These are phyloP conservation scores for Penicillium sclerotigenum DNA, from an alignment of 2,329 filamentous ascomycete genomes.

Conservation along the genomic window DNA sequence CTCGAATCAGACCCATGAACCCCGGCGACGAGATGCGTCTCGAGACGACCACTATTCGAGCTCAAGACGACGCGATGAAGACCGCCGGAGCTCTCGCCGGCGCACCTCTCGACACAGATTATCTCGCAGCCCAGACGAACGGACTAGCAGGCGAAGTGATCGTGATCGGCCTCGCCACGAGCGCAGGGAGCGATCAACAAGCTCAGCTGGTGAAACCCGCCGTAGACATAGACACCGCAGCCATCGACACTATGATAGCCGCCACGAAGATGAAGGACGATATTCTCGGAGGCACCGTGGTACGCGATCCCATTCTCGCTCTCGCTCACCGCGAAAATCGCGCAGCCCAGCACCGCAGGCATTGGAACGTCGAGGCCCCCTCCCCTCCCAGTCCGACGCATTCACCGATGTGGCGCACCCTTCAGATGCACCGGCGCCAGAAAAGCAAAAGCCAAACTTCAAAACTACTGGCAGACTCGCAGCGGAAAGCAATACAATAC, in stretches of 20 bases:
- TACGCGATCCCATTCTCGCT: conserved; percentile 23
- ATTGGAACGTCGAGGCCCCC: conserved; percentile 39
- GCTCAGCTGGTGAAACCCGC: conserved; percentile 24
- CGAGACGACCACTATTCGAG: conserved; percentile 23
- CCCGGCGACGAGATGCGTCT: conserved; percentile 20
- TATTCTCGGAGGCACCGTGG: conserved; percentile 25
- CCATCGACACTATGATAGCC: conserved; percentile 28
- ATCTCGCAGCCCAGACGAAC: conserved; percentile 17
- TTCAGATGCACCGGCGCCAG: conserved; percentile 29
- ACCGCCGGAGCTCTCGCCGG: conserved; percentile 28
- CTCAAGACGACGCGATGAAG: conserved; percentile 26
- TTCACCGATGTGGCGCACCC: conserved; percentile 36
- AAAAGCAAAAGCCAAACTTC: conserved; percentile 82
- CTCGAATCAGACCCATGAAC: conserved; percentile 21
- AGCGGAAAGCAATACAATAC: conserved; percentile 80
- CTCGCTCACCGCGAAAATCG: conserved; percentile 27
- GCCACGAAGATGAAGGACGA: conserved; percentile 22
- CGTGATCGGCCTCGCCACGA: conserved; percentile 22
- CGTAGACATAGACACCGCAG: conserved; percentile 29
- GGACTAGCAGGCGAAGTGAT: conserved; percentile 21
- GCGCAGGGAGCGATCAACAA: conserved; percentile 25
- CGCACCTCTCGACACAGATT: conserved; percentile 23
- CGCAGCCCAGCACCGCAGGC: conserved; percentile 26
- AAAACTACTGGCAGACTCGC: conserved; percentile 76
- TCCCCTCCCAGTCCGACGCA: conserved; percentile 48